phyloP scores from a whole-genome alignment of 2,329 filamentous ascomycete species.

The Fusarium luffae region DNA sequence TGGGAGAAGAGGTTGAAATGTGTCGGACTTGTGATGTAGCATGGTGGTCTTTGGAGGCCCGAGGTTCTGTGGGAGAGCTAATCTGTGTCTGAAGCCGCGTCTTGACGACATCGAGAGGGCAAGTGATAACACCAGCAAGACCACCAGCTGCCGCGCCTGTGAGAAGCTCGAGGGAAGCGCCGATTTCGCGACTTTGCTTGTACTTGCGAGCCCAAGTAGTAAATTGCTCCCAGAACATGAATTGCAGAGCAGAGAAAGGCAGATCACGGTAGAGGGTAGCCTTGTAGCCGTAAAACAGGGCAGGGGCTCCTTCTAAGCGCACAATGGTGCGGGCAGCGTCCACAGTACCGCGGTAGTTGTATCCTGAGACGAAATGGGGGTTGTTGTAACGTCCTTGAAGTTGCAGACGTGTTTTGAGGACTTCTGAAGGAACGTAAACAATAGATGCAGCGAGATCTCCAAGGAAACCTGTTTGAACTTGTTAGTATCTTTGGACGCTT shows the following conservation, averaged over 20 bases:
- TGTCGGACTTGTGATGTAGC: constrained; percentile 67
- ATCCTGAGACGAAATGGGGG: constrained; percentile 90
- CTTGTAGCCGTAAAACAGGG: constrained; percentile 96
- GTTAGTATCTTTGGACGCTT: constrained; percentile 3
- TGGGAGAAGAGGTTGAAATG: constrained; percentile 92
- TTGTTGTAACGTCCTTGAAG: constrained; percentile 96
- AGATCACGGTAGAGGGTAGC: constrained; percentile 94
- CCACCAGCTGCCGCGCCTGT: constrained; percentile 92
- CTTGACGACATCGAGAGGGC: constrained; percentile 96
- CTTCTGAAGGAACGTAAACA: constrained; percentile 96
- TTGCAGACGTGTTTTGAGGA: constrained; percentile 96
- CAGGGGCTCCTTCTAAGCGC: constrained; percentile 81
- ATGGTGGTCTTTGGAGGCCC: constrained; percentile 51
- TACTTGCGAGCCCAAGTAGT: constrained; percentile 83
- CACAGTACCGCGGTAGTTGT: constrained; percentile 89
- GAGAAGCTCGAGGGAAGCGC: constrained; percentile 83
- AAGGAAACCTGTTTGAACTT: constrained; percentile 73
- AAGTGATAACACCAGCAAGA: constrained; percentile 92
- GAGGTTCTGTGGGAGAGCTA: constrained; percentile 51
- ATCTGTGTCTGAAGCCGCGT: constrained; percentile 95
- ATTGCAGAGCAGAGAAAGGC: constrained; percentile 95
- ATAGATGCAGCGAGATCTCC: constrained; percentile 93
- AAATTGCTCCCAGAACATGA: constrained; percentile 98
- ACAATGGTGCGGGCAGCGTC: constrained; percentile 90
- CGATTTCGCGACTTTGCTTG: constrained; percentile 85